phyloP scores from a whole-genome alignment of 2,329 filamentous ascomycete species.

The Plectosphaerella plurivora region DNA sequence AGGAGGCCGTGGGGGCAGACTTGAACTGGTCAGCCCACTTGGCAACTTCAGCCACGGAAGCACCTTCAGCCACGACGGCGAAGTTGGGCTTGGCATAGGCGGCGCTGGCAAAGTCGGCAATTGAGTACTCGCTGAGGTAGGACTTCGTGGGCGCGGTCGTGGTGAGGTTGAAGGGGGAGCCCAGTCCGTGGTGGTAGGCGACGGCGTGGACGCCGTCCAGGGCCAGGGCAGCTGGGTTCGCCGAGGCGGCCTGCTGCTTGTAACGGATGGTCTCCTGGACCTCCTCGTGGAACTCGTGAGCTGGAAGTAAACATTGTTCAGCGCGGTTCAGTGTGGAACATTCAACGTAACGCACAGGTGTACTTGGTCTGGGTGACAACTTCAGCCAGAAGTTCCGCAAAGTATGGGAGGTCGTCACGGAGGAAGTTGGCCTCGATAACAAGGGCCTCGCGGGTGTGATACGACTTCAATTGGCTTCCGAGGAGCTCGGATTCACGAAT shows the following conservation, averaged over 20 bases:
- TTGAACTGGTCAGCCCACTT: slow-evolving; percentile 97
- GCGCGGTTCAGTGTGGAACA: not conserved
- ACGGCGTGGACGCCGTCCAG: slow-evolving; percentile 80
- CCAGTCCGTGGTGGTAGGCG: slow-evolving; percentile 92
- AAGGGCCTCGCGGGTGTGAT: slow-evolving; percentile 89
- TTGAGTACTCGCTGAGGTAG: slow-evolving; percentile 72
- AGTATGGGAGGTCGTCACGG: slow-evolving; percentile 93
- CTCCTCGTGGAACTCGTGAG: slow-evolving; percentile 87
- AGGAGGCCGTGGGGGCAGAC: slow-evolving; percentile 57
- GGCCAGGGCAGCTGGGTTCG: slow-evolving; percentile 62
- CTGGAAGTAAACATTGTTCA: slow-evolving; percentile 38
- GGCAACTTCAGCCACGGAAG: slow-evolving; percentile 67
- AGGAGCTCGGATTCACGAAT: slow-evolving; percentile 93
- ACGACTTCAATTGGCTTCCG: slow-evolving; percentile 81
- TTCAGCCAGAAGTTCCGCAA: slow-evolving; percentile 91
- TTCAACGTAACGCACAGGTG: slow-evolving; percentile 50
- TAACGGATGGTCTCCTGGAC: slow-evolving; percentile 71
- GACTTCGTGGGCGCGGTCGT: slow-evolving; percentile 67
- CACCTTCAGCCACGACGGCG: slow-evolving; percentile 85
- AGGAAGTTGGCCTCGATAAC: slow-evolving; percentile 94
- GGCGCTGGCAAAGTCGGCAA: slow-evolving; percentile 70
- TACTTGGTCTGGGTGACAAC: slow-evolving; percentile 86
- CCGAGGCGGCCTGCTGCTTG: slow-evolving; percentile 61
- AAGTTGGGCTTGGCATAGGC: slow-evolving; percentile 90
- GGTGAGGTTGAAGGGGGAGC: slow-evolving; percentile 69